Evolutionary conservation across 2,329 filamentous ascomycete species (phyloP), one percentile per base, ranked within the genome.

Genomic region (Diplodia mutila): DNA sequence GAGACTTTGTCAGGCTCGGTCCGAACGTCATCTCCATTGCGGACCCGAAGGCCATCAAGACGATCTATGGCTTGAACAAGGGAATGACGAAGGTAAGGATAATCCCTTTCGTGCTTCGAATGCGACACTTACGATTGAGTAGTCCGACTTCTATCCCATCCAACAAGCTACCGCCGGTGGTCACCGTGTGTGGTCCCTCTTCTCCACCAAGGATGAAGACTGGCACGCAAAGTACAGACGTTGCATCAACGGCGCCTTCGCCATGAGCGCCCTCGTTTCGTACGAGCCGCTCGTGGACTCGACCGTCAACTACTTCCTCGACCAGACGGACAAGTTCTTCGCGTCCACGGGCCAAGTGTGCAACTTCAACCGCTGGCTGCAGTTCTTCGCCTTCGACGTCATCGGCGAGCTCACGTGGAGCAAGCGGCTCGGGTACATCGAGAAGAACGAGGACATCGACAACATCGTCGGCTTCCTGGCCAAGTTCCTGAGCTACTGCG

Each of bases 1-100:
- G 92, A 55, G 87, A 91, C 73, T 83, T 94, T 2, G 90, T 95
- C 1, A 85, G 92, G 1, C 79, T 93, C 3, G 92, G 91, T 0
- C 92, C 92, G 1, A 93, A 93, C 70, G 82, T 82, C 0, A 78
- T 95, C 1, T 92, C 90, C 0, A 93, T 95, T 73, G 86, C 90
- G 2, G 86, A 92, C 71, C 91, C 92, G 0, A 86, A 86, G 68
- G 90, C 91, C 0, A 82, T 94, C 71, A 91, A 91, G 78, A 81
- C 83, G 12, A 94, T 95, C 53, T 96, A 95, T 76, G 91, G 91
- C 0, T 79, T 94, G 52, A 94, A 94, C 76, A 94, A 94, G 78
- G 91, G 91, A 0, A 91, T 93, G 72, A 80, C 86, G 57, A 95
- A 95, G 86, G 91, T 91, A 78, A 57, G 77, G 69, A 39, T 46